Evolutionary conservation across 2,329 filamentous ascomycete genomes (phyloP).

Genomic region (Lecanosticta acicola): DNA sequence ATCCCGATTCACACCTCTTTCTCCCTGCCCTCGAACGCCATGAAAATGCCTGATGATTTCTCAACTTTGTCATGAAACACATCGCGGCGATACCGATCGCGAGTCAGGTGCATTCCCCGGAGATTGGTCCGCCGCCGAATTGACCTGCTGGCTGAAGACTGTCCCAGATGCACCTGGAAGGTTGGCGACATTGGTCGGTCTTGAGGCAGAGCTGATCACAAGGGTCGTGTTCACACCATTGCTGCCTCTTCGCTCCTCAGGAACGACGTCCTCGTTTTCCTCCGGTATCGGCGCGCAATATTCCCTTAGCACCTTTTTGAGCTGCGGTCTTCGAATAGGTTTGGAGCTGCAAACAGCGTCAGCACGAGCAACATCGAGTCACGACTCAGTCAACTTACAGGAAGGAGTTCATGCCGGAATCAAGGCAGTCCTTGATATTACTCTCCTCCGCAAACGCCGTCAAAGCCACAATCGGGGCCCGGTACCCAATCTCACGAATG

Average conservation of each 20-base stretch:
- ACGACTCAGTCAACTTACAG: conserved; percentile 41
- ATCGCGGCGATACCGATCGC: conserved; percentile 4
- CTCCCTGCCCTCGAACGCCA: too few relatives aligned
- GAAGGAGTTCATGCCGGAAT: conserved; percentile 90
- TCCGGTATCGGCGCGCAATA: conserved; percentile 49
- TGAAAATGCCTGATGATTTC: too few relatives aligned
- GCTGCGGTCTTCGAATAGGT: conserved; percentile 69
- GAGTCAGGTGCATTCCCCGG: not conserved
- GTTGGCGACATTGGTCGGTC: too few relatives aligned
- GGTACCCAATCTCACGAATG: conserved; percentile 82
- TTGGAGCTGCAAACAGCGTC: conserved; percentile 34
- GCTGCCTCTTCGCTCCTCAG: conserved; percentile 8
- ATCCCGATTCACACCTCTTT: too few relatives aligned
- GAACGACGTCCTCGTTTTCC: conserved; percentile 13
- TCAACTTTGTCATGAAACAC: conserved; percentile 4
- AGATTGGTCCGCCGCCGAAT: not conserved
- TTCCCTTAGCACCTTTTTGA: conserved; percentile 78
- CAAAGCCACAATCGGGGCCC: conserved; percentile 83
- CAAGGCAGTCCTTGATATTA: conserved; percentile 61
- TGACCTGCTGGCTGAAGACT: not conserved
- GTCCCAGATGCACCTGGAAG: not conserved
- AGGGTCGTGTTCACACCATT: conserved; percentile 13
- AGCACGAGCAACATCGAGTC: not conserved
- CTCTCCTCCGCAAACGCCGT: conserved; percentile 88
- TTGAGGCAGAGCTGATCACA: conserved; percentile 7